These are phyloP conservation scores for Sarocladium kiliense DNA, from an alignment of 2,329 filamentous ascomycete genomes.

Conservation along the genomic window DNA sequence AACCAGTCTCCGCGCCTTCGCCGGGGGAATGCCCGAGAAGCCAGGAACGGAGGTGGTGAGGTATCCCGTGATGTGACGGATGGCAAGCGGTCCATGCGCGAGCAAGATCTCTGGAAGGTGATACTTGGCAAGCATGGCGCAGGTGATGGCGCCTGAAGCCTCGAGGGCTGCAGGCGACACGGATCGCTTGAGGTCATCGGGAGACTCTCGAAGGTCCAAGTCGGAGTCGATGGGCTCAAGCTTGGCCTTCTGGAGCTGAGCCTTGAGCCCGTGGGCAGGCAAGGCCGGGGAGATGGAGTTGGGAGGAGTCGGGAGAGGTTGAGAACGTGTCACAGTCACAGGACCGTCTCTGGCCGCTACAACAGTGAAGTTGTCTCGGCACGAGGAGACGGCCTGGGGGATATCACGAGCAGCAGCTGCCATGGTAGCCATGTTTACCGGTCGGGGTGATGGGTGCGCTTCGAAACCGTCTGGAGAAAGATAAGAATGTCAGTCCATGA, in stretches of 20 bases:
- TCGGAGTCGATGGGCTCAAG: slow-evolving; percentile 75
- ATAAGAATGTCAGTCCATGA: slow-evolving; percentile 4
- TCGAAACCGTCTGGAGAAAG: slow-evolving; percentile 5
- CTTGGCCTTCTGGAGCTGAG: slow-evolving; percentile 53
- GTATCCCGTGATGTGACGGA: slow-evolving; percentile 92
- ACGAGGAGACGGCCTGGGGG: slow-evolving; percentile 48
- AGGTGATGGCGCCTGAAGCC: slow-evolving; percentile 76
- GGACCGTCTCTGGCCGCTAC: slow-evolving; percentile 59
- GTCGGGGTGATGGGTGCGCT: slow-evolving; percentile 26
- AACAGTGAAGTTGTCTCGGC: slow-evolving; percentile 68
- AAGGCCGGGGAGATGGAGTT: slow-evolving; percentile 91
- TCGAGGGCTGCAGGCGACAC: slow-evolving; percentile 52
- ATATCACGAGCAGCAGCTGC: slow-evolving; percentile 65
- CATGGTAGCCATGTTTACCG: slow-evolving; percentile 58
- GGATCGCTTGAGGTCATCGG: slow-evolving; percentile 25
- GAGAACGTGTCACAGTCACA: slow-evolving; percentile 54
- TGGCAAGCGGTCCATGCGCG: slow-evolving; percentile 83
- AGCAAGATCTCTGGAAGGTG: slow-evolving; percentile 89
- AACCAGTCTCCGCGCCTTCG: slow-evolving; percentile 84
- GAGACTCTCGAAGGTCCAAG: slow-evolving; percentile 70
- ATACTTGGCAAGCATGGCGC: slow-evolving; percentile 78
- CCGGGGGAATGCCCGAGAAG: slow-evolving; percentile 81
- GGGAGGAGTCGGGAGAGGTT: slow-evolving; percentile 79
- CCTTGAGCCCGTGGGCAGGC: slow-evolving; percentile 73
- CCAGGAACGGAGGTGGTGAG: slow-evolving; percentile 90